These are phyloP conservation scores for Rubus parviflorus DNA, from an alignment of 306 rosid genomes.

Conservation along the genomic window DNA sequence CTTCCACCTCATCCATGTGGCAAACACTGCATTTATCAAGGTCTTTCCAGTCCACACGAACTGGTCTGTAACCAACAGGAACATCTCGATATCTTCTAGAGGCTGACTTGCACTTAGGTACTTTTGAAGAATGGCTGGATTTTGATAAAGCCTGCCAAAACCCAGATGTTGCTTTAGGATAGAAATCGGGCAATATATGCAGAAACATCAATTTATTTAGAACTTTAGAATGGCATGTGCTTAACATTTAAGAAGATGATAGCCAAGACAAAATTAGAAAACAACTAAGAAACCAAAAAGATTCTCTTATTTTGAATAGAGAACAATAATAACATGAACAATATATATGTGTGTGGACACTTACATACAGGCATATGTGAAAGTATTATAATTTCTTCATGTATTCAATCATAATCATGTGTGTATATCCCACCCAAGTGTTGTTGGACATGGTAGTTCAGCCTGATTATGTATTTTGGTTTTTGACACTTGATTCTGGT, in stretches of 20 bases:
- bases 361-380: background rate
- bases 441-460: background rate
- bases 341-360: background rate
- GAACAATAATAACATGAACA: background rate
- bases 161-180: conserved; percentile 22
- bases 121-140: conserved; percentile 57
- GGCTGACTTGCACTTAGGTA: conserved; percentile 52
- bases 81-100: conserved; percentile 57
- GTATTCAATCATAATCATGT: background rate
- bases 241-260: background rate
- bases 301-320: background rate
- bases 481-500: background rate
- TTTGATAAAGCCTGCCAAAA: conserved; percentile 66
- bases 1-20: conserved; percentile 95
- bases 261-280: background rate
- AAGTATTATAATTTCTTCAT: background rate
- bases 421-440: background rate
- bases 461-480: background rate
- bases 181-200: conserved; percentile 4
- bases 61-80: conserved; percentile 89
- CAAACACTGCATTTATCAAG: conserved; percentile 98
- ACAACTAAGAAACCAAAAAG: background rate
- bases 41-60: conserved; percentile 98
- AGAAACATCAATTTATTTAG: background rate
- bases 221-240: conserved; percentile 13